Conservation (phyloP, 148 eudicot genomes). For the Drosera capensis region DNA sequence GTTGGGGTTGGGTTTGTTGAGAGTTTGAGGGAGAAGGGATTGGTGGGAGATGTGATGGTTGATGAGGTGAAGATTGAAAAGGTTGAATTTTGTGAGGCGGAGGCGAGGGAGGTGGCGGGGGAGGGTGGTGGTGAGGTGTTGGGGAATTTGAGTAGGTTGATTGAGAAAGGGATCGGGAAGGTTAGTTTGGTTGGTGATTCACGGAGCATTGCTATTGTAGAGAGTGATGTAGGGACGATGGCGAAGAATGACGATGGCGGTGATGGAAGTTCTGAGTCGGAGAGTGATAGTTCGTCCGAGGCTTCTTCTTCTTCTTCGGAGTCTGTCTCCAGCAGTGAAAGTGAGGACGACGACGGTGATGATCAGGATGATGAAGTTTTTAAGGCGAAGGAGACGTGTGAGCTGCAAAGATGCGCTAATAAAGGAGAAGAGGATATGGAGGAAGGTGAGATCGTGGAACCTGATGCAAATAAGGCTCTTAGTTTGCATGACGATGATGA, state of each 20-base stretch:
- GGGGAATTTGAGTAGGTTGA: conserved; percentile 22
- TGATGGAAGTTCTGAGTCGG: conserved; percentile 19
- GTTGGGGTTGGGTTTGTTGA: conserved; percentile 1
- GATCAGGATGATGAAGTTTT: conserved; percentile 13
- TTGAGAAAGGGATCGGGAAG: conserved; percentile 46
- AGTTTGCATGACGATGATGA: conserved; percentile 36
- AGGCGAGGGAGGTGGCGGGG: conserved; percentile 5
- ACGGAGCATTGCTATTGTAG: conserved; percentile 6
- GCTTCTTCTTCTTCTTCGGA: conserved; percentile 22
- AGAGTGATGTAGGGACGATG: conserved; percentile 3
- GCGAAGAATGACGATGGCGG: conserved; percentile 10
- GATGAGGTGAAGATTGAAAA: neutral
- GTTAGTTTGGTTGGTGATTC: conserved; percentile 28
- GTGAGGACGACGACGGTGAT: conserved; percentile 19
- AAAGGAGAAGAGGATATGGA: conserved; percentile 21
- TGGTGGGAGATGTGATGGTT: conserved; percentile 4
- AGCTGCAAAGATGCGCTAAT: conserved; percentile 3
- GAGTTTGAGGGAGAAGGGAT: conserved; percentile 2
- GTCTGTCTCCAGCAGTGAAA: conserved; percentile 38
- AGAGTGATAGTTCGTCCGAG: conserved; percentile 21
- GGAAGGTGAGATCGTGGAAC: conserved; percentile 65
- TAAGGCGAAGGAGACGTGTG: conserved; percentile 7
- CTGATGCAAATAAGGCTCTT: conserved; percentile 42
- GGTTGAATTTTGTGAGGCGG: neutral
- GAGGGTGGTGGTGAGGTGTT: conserved; percentile 3